phyloP scores from a whole-genome alignment of 352 stramenopile species.

The Pythium sp. region DNA sequence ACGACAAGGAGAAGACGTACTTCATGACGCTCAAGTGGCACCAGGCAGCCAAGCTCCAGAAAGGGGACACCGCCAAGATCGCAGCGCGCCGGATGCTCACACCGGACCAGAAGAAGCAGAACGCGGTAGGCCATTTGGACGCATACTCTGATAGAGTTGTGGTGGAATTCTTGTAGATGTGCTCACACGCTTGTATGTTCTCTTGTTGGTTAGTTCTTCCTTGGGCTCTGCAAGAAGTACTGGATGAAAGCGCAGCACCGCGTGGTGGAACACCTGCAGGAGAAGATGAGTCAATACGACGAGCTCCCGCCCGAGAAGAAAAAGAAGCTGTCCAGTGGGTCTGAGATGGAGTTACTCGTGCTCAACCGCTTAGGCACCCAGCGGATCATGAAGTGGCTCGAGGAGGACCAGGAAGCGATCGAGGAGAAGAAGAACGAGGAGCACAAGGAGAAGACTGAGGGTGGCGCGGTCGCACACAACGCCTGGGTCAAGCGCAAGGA shows the following conservation, averaged over 20 bases:
- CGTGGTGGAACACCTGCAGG: conserved; percentile 72
- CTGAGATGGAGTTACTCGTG: conserved; percentile 56
- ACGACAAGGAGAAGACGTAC: conserved; percentile 44
- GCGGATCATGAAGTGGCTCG: conserved; percentile 74
- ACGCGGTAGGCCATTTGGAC: conserved; percentile 27
- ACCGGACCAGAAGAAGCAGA: conserved; percentile 74
- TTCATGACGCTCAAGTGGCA: conserved; percentile 88
- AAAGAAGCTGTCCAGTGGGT: conserved; percentile 17
- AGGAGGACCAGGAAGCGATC: conserved; percentile 69
- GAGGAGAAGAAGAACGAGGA: conserved; percentile 70
- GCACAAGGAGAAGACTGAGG: conserved; percentile 65
- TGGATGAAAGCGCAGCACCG: conserved; percentile 70
- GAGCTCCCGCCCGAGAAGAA: conserved; percentile 26
- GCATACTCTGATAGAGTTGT: not conserved
- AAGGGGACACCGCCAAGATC: conserved; percentile 85
- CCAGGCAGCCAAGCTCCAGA: conserved; percentile 74
- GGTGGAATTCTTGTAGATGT: not conserved
- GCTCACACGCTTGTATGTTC: not conserved
- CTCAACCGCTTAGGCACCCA: conserved; percentile 64
- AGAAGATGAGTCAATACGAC: conserved; percentile 41
- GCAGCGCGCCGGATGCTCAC: conserved; percentile 60
- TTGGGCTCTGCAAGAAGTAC: conserved; percentile 66
- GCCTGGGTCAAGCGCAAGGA: conserved; percentile 81
- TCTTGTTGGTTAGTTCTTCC: conserved; percentile 40
- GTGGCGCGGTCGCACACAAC: conserved; percentile 69